These are phyloP conservation scores for Cytidiella melzeri DNA, from an alignment of 768 basidiomycete species.

Conservation along the genomic window DNA sequence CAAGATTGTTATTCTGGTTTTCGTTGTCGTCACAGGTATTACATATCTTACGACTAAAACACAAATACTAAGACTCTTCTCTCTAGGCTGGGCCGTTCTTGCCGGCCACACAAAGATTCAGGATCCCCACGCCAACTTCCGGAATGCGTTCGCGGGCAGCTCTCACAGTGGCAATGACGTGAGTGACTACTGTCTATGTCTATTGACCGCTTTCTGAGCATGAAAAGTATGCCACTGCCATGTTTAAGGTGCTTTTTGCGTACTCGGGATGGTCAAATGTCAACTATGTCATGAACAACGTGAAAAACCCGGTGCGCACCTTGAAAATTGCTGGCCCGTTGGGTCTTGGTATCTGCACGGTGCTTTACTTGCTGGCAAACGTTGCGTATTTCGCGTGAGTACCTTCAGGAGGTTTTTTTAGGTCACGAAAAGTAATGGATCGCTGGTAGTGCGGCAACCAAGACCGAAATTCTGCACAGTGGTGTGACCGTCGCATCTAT, in stretches of 20 bases:
- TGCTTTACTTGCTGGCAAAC: conserved; percentile 50
- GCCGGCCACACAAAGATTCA: conserved; percentile 47
- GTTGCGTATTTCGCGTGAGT: conserved; percentile 49
- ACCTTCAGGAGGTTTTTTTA: background rate
- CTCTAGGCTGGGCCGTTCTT: conserved; percentile 51
- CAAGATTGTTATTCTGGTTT: conserved; percentile 48
- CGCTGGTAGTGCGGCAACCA: conserved; percentile 33
- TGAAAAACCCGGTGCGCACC: conserved; percentile 52
- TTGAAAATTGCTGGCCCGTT: conserved; percentile 58
- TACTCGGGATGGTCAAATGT: conserved; percentile 50
- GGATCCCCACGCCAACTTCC: conserved; percentile 54
- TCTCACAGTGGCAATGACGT: conserved; percentile 46
- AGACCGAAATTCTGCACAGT: conserved; percentile 40
- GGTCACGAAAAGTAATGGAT: background rate
- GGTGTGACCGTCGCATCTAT: conserved; percentile 54
- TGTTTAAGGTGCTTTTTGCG: conserved; percentile 48
- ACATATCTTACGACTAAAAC: background rate
- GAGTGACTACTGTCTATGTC: conserved; percentile 1
- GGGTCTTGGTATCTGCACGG: conserved; percentile 48
- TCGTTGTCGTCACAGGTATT: conserved; percentile 46
- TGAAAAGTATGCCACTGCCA: conserved; percentile 51
- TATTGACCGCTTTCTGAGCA: background rate
- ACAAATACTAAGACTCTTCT: background rate
- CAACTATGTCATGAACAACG: conserved; percentile 56
- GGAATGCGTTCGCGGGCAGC: conserved; percentile 50